Evolutionary conservation across 768 basidiomycete species (phyloP).

Genomic region (Boletus coccyginus): DNA sequence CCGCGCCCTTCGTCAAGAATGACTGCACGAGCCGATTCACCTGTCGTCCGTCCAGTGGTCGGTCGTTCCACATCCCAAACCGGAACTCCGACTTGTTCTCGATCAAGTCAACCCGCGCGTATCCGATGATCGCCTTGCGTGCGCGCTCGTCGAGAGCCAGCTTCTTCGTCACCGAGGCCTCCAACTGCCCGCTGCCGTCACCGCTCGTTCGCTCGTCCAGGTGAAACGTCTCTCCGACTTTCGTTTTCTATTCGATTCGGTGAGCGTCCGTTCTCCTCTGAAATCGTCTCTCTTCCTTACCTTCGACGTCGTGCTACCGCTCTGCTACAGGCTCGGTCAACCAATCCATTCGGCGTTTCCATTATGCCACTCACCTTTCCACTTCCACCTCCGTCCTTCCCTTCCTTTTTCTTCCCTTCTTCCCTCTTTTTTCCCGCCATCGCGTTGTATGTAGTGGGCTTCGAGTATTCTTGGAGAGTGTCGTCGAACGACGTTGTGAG

Average conservation of each 20-base stretch:
- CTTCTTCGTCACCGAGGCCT: neutral
- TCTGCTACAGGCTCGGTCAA: too few relatives aligned
- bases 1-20: neutral
- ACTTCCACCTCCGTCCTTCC: too few relatives aligned
- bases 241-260: neutral
- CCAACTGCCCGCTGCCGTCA: neutral
- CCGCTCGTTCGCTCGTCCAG: neutral
- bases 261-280: too few relatives aligned
- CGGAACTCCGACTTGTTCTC: neutral
- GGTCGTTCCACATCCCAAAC: neutral
- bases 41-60: neutral
- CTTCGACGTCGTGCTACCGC: too few relatives aligned
- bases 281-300: too few relatives aligned
- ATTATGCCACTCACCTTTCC: too few relatives aligned
- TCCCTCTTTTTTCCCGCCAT: too few relatives aligned
- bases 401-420: too few relatives aligned
- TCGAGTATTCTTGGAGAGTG: too few relatives aligned
- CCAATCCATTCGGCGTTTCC: too few relatives aligned
- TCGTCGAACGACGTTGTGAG: too few relatives aligned
- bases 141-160: neutral
- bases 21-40: neutral
- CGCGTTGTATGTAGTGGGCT: too few relatives aligned
- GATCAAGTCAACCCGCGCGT: neutral
- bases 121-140: neutral
- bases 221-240: neutral